Percentiles rank a stretch among this genome's conserved stretches.
phyloP scores from a whole-genome alignment of 345 rosid species.

The Gossypium bickii region DNA sequence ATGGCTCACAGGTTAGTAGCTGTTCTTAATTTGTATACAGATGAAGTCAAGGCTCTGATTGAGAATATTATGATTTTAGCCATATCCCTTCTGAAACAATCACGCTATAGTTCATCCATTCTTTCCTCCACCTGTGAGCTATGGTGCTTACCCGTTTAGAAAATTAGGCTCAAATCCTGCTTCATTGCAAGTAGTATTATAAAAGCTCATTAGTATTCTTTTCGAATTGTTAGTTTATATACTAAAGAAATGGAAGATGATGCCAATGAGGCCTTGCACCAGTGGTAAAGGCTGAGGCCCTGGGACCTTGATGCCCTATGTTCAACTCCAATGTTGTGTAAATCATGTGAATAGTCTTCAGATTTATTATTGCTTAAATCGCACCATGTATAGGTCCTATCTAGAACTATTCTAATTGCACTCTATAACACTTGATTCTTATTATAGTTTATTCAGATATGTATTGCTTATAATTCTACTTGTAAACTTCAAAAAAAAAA shows the following conservation, averaged over 20 bases:
- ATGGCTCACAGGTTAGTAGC: conserved; percentile 83
- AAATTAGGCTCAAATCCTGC: neutral
- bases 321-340: no score
- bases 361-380: no score
- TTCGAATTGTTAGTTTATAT: neutral
- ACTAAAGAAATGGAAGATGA: neutral
- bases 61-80: neutral
- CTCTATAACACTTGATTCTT: no score
- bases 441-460: no score
- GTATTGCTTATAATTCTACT: no score
- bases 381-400: no score
- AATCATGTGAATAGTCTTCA: no score
- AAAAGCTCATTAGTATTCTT: no score
- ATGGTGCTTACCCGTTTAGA: neutral
- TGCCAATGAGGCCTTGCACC: neutral
- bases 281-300: no score
- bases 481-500: no score
- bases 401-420: no score
- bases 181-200: neutral
- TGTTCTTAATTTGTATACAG: neutral
- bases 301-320: no score
- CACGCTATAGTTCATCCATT: neutral
- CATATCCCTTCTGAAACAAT: neutral
- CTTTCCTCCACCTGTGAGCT: neutral
- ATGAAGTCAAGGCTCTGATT: neutral